Evolutionary conservation across 2,329 filamentous ascomycete species (phyloP).

Genomic region (Colletotrichum orchidophilum): DNA sequence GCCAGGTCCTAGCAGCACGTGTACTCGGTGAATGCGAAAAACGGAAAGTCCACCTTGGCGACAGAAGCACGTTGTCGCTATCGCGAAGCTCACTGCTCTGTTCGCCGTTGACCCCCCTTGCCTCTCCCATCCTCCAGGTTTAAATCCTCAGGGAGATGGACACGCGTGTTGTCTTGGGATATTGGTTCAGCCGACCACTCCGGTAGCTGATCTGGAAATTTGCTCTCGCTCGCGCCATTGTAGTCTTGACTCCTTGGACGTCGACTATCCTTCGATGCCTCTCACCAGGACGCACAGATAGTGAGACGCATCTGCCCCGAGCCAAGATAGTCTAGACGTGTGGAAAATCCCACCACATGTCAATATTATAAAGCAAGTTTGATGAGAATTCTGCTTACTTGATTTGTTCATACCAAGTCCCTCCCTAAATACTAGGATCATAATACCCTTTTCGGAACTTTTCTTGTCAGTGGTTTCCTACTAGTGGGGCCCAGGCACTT

Average conservation of each 20-base stretch:
- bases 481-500: too few relatives aligned
- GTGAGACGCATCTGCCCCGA: not conserved
- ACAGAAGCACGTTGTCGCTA: not conserved
- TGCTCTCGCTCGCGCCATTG: not conserved
- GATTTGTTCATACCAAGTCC: too few relatives aligned
- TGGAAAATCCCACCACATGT: not conserved
- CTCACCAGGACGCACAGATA: too few relatives aligned
- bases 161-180: not conserved
- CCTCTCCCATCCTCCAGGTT: not conserved
- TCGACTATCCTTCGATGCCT: too few relatives aligned
- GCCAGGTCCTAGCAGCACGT: not conserved
- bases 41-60: not conserved
- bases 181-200: not conserved
- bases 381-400: too few relatives aligned
- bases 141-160: not conserved
- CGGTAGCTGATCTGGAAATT: not conserved
- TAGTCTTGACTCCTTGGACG: not conserved
- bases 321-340: not conserved
- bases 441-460: too few relatives aligned
- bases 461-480: too few relatives aligned
- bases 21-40: not conserved
- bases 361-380: too few relatives aligned
- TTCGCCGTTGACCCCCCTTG: not conserved
- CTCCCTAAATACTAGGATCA: too few relatives aligned
- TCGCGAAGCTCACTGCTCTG: conserved; percentile 1